These are phyloP conservation scores for Xylariaceae sp. DNA, from an alignment of 2,329 filamentous ascomycete genomes.

Conservation along the genomic window DNA sequence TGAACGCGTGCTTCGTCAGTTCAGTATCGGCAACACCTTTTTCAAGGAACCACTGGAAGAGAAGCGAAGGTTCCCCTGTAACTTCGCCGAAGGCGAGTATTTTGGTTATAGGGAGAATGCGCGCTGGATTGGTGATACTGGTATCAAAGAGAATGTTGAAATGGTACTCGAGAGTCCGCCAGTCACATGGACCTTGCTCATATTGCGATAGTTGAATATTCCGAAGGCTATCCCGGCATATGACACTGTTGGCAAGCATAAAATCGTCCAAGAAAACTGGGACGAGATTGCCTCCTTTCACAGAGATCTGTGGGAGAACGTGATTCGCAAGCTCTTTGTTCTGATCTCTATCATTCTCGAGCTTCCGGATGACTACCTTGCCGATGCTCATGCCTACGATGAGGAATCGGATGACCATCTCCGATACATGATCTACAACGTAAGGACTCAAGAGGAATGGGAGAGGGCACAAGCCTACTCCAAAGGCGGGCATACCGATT, in stretches of 20 bases:
- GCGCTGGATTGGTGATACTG: conserved; percentile 39
- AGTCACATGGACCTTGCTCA: conserved; percentile 11
- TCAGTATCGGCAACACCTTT: conserved; percentile 29
- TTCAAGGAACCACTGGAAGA: conserved; percentile 29
- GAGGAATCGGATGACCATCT: conserved; percentile 34
- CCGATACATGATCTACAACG: conserved; percentile 36
- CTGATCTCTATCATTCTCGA: conserved; percentile 48
- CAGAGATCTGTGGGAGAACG: conserved; percentile 36
- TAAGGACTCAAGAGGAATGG: conserved; percentile 31
- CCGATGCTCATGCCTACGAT: conserved; percentile 31
- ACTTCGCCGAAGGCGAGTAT: conserved; percentile 34
- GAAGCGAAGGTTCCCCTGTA: conserved; percentile 30
- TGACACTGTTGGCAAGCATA: conserved; percentile 39
- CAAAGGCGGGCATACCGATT: conserved; percentile 42
- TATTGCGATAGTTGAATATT: conserved; percentile 44
- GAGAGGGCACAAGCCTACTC: conserved; percentile 44
- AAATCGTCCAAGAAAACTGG: conserved; percentile 30
- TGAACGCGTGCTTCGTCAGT: conserved; percentile 29
- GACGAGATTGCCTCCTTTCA: conserved; percentile 33
- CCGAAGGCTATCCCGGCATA: conserved; percentile 32
- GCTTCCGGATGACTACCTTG: conserved; percentile 32
- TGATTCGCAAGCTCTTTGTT: conserved; percentile 50
- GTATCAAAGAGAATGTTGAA: conserved; percentile 53
- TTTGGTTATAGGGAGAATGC: conserved; percentile 41
- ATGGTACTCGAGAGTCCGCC: conserved; percentile 40